Conservation (phyloP, 352 stramenopile species). For the Pythium folliculosum region DNA sequence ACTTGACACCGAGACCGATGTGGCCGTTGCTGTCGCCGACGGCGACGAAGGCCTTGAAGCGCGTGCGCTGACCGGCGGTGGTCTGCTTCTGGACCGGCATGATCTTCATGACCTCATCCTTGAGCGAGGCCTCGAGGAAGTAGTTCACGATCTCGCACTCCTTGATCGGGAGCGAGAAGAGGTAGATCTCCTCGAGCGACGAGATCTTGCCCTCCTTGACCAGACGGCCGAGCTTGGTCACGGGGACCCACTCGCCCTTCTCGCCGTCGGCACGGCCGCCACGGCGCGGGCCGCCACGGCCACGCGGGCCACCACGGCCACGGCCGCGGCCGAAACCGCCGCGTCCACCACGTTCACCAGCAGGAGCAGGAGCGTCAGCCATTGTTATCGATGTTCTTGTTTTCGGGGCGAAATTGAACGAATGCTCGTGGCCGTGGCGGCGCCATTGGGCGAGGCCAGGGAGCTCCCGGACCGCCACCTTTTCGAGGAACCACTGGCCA, state of each 20-base stretch:
- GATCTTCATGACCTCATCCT: constrained; percentile 99
- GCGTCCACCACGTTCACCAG: constrained; percentile 90
- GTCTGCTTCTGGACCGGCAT: constrained; percentile 99
- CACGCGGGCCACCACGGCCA: constrained; percentile 76
- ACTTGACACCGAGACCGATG: constrained; percentile 99
- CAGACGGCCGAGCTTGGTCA: constrained; percentile 99
- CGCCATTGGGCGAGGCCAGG: background rate
- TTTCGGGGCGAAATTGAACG: constrained; percentile 83
- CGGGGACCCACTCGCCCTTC: constrained; percentile 97
- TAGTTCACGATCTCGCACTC: constrained; percentile 99
- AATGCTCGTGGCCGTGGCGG: constrained; percentile 40
- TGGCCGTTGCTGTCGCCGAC: constrained; percentile 98
- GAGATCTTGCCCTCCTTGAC: constrained; percentile 99
- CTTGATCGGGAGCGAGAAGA: constrained; percentile 99
- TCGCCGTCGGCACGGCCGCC: constrained; percentile 89
- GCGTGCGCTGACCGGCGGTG: constrained; percentile 98
- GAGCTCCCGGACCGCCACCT: background rate
- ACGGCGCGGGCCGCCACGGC: constrained; percentile 84
- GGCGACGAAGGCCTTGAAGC: constrained; percentile 99
- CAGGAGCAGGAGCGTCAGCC: constrained; percentile 72
- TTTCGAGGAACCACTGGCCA: background rate
- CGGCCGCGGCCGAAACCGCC: constrained; percentile 93
- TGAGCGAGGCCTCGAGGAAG: constrained; percentile 98
- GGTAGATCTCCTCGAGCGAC: constrained; percentile 99
- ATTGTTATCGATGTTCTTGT: constrained; percentile 67